Percentiles rank a stretch among this genome's conserved stretches.
Conservation (phyloP, 2,329 filamentous ascomycete genomes). For the Pyrenophora teres region DNA sequence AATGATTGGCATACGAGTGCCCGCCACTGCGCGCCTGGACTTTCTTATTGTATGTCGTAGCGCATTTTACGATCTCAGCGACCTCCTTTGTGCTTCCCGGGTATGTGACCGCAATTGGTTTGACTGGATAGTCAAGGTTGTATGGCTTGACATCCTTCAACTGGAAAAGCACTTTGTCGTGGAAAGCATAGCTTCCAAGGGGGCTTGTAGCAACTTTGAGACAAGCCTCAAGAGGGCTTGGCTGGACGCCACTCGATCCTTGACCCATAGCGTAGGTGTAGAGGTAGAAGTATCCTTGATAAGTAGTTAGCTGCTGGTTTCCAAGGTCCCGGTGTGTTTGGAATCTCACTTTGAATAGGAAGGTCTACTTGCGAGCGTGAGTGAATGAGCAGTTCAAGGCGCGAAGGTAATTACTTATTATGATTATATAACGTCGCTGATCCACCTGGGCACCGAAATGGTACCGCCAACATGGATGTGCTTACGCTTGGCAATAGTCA, state of each 20-base stretch:
- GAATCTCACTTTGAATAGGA: no score
- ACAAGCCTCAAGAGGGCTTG: constrained; percentile 32
- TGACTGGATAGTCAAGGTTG: constrained; percentile 23
- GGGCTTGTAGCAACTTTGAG: constrained; percentile 37
- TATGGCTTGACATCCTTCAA: constrained; percentile 43
- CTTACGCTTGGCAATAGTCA: no score
- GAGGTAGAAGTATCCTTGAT: no score
- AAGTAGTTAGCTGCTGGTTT: no score
- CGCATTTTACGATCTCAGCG: constrained; percentile 63
- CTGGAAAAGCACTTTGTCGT: constrained; percentile 35
- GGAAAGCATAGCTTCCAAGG: constrained; percentile 32
- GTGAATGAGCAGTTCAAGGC: no score
- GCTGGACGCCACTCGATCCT: no score
- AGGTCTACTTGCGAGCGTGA: no score
- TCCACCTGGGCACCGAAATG: no score
- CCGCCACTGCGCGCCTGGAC: constrained; percentile 68
- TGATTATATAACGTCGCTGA: no score
- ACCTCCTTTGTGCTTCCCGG: constrained; percentile 60
- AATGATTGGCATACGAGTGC: constrained; percentile 63
- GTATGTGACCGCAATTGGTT: constrained; percentile 61
- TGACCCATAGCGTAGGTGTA: constrained; percentile 28
- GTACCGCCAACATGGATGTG: no score
- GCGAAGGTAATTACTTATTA: not conserved
- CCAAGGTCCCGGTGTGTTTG: no score
- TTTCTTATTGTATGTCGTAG: constrained; percentile 55